A percentile compares a stretch with the other conserved stretches of the same genome.
Conservation (phyloP, 2,329 filamentous ascomycete species). For the Xenoacremonium recifei region DNA sequence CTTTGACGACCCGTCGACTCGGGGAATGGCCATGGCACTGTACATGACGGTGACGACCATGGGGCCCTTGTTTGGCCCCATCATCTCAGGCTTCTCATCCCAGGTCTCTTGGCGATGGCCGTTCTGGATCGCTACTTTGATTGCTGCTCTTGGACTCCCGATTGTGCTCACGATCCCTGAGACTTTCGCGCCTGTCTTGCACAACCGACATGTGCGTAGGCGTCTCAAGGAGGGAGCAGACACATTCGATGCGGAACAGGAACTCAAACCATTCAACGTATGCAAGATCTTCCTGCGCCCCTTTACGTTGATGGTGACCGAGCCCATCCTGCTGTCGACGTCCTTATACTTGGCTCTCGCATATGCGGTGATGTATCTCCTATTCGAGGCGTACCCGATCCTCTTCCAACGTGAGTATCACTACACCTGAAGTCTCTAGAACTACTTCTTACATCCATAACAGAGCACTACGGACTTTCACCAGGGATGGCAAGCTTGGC, state of each 20-base stretch:
- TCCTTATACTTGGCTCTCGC: constrained; percentile 49
- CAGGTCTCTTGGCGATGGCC: constrained; percentile 41
- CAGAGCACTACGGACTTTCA: constrained; percentile 39
- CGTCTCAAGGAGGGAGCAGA: constrained; percentile 43
- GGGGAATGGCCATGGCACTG: constrained; percentile 32
- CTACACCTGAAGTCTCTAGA: neutral
- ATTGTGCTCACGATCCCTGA: constrained; percentile 40
- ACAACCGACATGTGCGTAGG: constrained; percentile 46
- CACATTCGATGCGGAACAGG: constrained; percentile 31
- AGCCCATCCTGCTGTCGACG: constrained; percentile 50
- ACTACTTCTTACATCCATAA: neutral
- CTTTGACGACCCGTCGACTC: constrained; percentile 28
- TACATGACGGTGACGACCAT: constrained; percentile 35
- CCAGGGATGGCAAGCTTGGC: constrained; percentile 45
- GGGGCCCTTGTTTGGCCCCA: constrained; percentile 45
- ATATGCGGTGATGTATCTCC: constrained; percentile 51
- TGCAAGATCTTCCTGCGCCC: constrained; percentile 50
- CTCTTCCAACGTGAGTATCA: constrained; percentile 36
- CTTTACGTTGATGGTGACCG: constrained; percentile 44
- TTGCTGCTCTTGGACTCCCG: constrained; percentile 27
- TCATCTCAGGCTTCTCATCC: constrained; percentile 50
- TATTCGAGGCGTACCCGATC: constrained; percentile 52
- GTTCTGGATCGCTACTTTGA: constrained; percentile 37
- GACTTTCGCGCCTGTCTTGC: constrained; percentile 49
- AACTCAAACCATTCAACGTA: constrained; percentile 34